Evolutionary conservation across 768 basidiomycete species (phyloP).

Genomic region (Suillus placidus): DNA sequence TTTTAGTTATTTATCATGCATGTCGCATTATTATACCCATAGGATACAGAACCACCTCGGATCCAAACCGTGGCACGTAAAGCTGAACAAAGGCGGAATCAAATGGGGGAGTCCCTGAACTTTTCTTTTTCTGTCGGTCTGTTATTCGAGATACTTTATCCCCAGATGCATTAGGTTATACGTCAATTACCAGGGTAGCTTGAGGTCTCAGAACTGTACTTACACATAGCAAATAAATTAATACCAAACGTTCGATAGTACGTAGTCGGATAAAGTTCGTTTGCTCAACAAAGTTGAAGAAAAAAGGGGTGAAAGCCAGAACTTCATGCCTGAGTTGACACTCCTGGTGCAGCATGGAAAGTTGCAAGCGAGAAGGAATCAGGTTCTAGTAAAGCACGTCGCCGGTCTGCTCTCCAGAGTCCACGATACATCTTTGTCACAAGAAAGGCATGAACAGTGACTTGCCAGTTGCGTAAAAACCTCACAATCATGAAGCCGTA

Average conservation of each 20-base stretch:
- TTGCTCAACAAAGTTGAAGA: neutral
- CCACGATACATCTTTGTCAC: slow-evolving; percentile 5
- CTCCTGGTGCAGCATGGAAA: neutral
- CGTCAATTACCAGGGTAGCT: neutral
- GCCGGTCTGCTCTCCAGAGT: neutral
- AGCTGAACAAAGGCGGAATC: neutral
- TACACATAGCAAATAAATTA: neutral
- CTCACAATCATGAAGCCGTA: slow-evolving; percentile 6
- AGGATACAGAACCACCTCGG: neutral
- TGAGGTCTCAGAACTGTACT: neutral
- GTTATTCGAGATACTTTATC: too few species aligned
- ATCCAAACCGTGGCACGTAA: neutral
- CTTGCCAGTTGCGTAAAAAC: slow-evolving; percentile 8
- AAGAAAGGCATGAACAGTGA: slow-evolving; percentile 4
- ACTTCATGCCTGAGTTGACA: neutral
- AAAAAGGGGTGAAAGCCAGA: neutral
- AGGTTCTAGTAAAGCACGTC: neutral
- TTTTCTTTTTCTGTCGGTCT: neutral
- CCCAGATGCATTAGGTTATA: neutral
- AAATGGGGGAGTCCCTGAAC: neutral
- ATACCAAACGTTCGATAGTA: neutral
- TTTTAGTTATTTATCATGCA: neutral
- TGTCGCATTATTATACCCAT: neutral
- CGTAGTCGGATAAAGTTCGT: neutral
- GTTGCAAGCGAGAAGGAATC: slow-evolving; percentile 1